Percentiles rank a stretch among this genome's conserved stretches.
phyloP scores from a whole-genome alignment of 805 yeast species.

The Candida silvicultrix region DNA sequence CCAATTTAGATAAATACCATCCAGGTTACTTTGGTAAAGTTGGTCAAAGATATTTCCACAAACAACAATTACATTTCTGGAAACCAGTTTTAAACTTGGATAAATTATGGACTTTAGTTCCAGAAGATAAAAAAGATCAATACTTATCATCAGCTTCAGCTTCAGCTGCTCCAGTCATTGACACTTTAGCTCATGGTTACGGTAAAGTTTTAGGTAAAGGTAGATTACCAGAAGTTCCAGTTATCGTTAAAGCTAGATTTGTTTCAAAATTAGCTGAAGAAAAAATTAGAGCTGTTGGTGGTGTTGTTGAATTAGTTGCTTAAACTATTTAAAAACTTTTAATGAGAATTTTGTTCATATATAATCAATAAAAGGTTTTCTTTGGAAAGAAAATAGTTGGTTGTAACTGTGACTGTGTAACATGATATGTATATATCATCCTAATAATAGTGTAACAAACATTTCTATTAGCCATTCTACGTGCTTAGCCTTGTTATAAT shows the following conservation, averaged over 20 bases:
- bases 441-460: too few species aligned
- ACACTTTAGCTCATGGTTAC: constrained; percentile 99
- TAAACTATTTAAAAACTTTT: constrained; percentile 36
- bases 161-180: constrained; percentile 97
- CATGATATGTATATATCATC: too few species aligned
- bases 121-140: constrained; percentile 90
- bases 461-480: too few species aligned
- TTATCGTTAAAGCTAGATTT: constrained; percentile 98
- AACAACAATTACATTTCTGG: constrained; percentile 93
- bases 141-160: constrained; percentile 79
- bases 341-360: neutral
- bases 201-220: constrained; percentile 99
- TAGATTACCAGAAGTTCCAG: constrained; percentile 95
- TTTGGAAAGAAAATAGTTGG: neutral
- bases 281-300: constrained; percentile 99
- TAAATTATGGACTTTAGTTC: constrained; percentile 96
- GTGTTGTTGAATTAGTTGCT: constrained; percentile 99
- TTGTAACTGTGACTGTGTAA: neutral
- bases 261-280: constrained; percentile 99
- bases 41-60: constrained; percentile 99
- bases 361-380: neutral
- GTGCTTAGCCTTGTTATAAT: too few species aligned
- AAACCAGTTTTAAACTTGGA: constrained; percentile 96
- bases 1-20: constrained; percentile 99
- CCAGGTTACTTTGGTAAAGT: constrained; percentile 99